Conservation (phyloP, 2,329 filamentous ascomycete species). For the Ceratocystis cacaofunesta region DNA sequence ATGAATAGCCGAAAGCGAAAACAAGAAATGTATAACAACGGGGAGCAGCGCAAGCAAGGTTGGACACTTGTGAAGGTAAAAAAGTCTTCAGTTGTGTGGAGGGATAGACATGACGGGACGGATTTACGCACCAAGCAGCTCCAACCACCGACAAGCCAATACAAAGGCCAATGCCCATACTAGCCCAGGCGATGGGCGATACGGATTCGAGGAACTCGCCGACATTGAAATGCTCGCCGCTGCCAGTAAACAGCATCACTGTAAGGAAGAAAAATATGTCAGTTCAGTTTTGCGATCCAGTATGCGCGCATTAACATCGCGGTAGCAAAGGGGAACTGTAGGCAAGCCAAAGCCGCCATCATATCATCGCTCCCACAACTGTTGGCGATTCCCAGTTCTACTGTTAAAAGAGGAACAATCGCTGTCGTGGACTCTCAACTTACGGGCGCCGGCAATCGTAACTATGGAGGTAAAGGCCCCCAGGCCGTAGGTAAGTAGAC, state of each 20-base stretch:
- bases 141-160: conserved; percentile 93
- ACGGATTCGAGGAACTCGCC: conserved; percentile 88
- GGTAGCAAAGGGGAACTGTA: neutral
- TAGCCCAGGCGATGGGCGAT: conserved; percentile 89
- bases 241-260: conserved; percentile 99
- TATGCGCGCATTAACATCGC: neutral
- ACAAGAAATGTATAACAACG: neutral
- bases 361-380: neutral
- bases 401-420: neutral
- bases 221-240: conserved; percentile 92
- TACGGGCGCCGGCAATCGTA: conserved; percentile 64
- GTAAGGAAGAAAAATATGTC: neutral
- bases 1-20: neutral
- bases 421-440: conserved; percentile 26
- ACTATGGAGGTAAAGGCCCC: conserved; percentile 55
- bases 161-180: conserved; percentile 78
- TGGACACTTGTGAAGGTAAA: neutral
- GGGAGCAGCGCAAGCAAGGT: conserved; percentile 4
- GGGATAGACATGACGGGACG: neutral
- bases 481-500: conserved; percentile 53
- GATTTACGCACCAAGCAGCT: conserved; percentile 68
- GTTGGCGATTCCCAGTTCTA: neutral
- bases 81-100: neutral
- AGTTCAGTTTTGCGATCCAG: neutral
- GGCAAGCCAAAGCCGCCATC: neutral